Conservation (phyloP, 345 rosid species). For the Lepidium aucheri region DNA sequence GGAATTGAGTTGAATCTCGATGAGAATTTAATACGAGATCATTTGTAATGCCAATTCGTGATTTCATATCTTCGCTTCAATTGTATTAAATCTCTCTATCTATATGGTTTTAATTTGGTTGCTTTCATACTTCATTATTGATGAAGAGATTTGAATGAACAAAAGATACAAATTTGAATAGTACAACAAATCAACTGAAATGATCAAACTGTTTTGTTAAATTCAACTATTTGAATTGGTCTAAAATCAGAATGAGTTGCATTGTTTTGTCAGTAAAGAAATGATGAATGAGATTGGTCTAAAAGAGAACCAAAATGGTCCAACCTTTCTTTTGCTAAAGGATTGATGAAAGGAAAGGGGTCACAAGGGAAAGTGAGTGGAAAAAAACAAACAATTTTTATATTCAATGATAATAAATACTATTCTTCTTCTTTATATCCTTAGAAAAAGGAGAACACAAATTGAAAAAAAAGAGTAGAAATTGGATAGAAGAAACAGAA, state of each 20-base stretch:
- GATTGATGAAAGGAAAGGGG: neutral
- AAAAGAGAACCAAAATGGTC: conserved; percentile 5
- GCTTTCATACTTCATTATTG: neutral
- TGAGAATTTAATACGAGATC: conserved; percentile 11
- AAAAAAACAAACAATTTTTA: neutral
- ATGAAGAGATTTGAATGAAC: neutral
- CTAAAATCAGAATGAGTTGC: too few species aligned
- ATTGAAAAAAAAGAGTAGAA: conserved; percentile 7
- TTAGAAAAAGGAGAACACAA: conserved; percentile 4
- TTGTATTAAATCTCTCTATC: neutral
- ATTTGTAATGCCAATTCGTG: conserved; percentile 25
- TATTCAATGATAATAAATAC: neutral
- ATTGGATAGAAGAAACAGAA: conserved; percentile 11
- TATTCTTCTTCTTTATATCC: neutral
- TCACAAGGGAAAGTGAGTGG: neutral
- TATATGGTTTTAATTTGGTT: neutral
- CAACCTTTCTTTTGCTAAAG: conserved; percentile 11
- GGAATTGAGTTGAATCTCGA: conserved; percentile 21
- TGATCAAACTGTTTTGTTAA: neutral
- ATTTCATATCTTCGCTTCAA: neutral
- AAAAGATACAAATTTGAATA: neutral
- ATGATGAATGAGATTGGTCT: conserved; percentile 4
- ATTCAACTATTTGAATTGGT: neutral
- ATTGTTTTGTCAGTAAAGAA: neutral
- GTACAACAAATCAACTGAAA: neutral